Evolutionary conservation across 2,329 filamentous ascomycete species (phyloP), one percentile per base, ranked within the genome.

Genomic region (Delphinella strobiligena): DNA sequence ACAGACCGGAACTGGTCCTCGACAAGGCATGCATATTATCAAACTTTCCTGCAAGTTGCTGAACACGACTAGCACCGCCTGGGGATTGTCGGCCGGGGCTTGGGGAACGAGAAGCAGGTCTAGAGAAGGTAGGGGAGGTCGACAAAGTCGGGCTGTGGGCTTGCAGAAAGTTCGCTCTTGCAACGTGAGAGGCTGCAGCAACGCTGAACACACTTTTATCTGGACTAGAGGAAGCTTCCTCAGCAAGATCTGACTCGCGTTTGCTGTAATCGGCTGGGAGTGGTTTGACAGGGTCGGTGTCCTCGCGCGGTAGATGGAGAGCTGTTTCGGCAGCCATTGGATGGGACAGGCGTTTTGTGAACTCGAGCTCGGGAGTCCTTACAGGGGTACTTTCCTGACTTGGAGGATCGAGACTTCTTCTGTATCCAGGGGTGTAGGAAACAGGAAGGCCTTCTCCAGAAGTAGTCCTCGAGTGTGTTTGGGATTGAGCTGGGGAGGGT

Each of bases 301-400:
- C 31, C 16, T 3, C 7, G 12, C 7, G 7, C 22, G 7, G 22
- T 12, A 27, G 22, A 27, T 7, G 22, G 33, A 24, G 30, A 12
- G 33, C 35, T 4, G 37, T 43, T 30, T 47, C 45, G 4, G 45
- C 45, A 11, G 42, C 35, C 40, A 47, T 36, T n/a, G 45, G 41
- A 14, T 40, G 37, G 15, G 45, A 47, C 24, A 47, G 29, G 8
- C 45, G 40, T 29, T 59, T 61, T 15, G 59, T 61, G 7, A 66
- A 59, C 33, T 66, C 66, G 24, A 80, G 51, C 16, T 65, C 61
- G 3, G 75, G 74, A 22, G 66, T 71, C 35, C 71, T 69, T n/a
- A 74, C 75, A 22, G 76, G 75, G 42, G 74, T 79, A 42, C 75
- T 75, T 32, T 67, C 68, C 14, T 67, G 64, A 44, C 67, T 73